Evolutionary conservation across 208 protist species (phyloP).

Genomic region (Leishmania lainsoni): DNA sequence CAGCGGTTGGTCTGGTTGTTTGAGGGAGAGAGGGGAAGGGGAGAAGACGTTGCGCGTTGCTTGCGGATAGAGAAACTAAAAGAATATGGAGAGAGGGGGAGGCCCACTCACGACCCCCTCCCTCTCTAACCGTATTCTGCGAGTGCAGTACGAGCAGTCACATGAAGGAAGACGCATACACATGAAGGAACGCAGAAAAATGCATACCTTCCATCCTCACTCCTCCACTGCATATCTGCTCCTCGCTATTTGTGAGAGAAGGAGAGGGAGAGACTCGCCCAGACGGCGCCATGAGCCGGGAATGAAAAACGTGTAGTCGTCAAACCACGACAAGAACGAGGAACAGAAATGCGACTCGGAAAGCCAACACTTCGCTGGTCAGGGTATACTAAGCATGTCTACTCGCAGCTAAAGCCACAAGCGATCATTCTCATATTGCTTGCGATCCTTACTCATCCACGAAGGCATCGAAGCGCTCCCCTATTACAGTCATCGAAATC

Average conservation of each 20-base stretch:
- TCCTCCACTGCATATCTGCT: not conserved
- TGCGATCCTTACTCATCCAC: constrained; percentile 13
- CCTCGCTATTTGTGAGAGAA: not conserved
- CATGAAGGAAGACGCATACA: not conserved
- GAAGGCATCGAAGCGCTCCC: constrained; percentile 15
- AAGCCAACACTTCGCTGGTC: not conserved
- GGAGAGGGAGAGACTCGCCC: too few species aligned
- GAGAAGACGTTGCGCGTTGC: not conserved
- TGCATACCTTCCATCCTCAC: not conserved
- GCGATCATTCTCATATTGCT: constrained; percentile 3
- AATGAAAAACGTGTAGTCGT: too few species aligned
- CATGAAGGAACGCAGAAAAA: not conserved
- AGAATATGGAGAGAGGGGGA: not conserved
- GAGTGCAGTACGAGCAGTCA: not conserved
- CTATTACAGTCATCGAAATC: not conserved
- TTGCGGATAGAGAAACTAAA: too few species aligned
- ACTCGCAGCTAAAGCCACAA: constrained; percentile 3
- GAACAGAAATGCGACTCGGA: not conserved
- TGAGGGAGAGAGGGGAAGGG: not conserved
- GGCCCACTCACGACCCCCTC: not conserved
- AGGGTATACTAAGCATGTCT: not conserved
- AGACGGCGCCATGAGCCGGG: too few species aligned
- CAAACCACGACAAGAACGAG: not conserved
- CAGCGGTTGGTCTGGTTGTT: not conserved
- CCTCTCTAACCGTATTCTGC: not conserved